Evolutionary conservation across 1,284 basidiomycete genomes (phyloP), one percentile per base, ranked within the genome.

Genomic region (Chalciporus sp.): DNA sequence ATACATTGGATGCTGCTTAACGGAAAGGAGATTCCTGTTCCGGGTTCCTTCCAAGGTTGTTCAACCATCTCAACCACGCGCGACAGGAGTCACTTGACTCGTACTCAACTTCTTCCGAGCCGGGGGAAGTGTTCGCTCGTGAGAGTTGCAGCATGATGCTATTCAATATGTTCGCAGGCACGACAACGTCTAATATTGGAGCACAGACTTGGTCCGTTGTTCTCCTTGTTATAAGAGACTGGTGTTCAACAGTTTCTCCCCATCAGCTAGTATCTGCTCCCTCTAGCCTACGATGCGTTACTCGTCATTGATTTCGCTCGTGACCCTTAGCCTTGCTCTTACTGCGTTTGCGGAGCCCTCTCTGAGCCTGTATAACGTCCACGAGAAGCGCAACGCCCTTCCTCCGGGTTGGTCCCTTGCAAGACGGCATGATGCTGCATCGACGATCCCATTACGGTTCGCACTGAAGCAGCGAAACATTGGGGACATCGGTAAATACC

Each of bases 391-490:
- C 42, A 68, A 67, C 7, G 61, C 72, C 0, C 50, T 49, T 7
- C 47, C 47, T 10, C 12, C 39, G 20, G 67, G 66, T 44, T 74
- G 71, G 72, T 45, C 53, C 14, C 60, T 58, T 20, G 51, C 62
- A 23, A 62, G 64, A 14, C 61, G 65, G 16, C 67, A 67, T 8
- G 56, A 60, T 11, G 55, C 65, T 9, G 49, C 59, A 35, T 44
- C 60, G 26, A 42, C 59, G 27, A 53, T 79, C n/a, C 74, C 76
- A 31, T 62, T 80, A 35, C 72, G 76, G 28, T 74, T 80, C 51
- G 78, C 74, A 6, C 69, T 80, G 20, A 61, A 66, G 7, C 77
- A 81, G 59, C 59, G 65, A 37, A 80, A 81, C 60, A 53, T 80
- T 4, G 66, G 72, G 19, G 51, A 61, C 14, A 53, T 81, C 14